phyloP scores from a whole-genome alignment of 176 grass and related monocot genomes.

The Chloris gayana region DNA sequence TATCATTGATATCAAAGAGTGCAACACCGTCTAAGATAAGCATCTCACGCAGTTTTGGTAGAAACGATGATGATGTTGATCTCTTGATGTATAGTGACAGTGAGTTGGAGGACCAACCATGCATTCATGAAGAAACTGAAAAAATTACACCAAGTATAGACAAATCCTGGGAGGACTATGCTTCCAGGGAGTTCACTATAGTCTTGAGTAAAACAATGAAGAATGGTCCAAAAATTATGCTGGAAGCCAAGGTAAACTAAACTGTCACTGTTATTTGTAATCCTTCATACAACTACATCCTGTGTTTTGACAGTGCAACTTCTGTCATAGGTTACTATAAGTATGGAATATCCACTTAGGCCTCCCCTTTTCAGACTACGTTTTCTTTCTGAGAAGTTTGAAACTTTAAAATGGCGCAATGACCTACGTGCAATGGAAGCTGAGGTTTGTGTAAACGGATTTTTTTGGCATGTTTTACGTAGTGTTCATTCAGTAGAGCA shows the following conservation, averaged over 20 bases:
- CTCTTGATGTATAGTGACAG: slow-evolving; percentile 79
- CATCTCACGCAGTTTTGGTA: slow-evolving; percentile 54
- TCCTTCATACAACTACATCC: slow-evolving; percentile 6
- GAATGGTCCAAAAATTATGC: slow-evolving; percentile 57
- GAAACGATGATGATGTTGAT: slow-evolving; percentile 76
- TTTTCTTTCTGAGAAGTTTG: slow-evolving; percentile 44
- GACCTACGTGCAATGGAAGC: slow-evolving; percentile 91
- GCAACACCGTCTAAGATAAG: slow-evolving; percentile 66
- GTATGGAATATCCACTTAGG: slow-evolving; percentile 93
- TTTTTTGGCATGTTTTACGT: not conserved
- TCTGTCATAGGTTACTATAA: slow-evolving; percentile 74
- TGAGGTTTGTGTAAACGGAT: slow-evolving; percentile 64
- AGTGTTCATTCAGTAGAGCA: not conserved
- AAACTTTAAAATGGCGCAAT: slow-evolving; percentile 73
- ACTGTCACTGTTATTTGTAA: not conserved
- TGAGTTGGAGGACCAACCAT: slow-evolving; percentile 63
- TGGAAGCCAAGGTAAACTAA: slow-evolving; percentile 87
- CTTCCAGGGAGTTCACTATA: slow-evolving; percentile 72
- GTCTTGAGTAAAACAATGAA: slow-evolving; percentile 63
- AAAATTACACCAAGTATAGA: slow-evolving; percentile 34
- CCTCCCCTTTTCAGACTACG: slow-evolving; percentile 71
- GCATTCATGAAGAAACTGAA: slow-evolving; percentile 54
- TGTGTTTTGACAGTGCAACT: slow-evolving; percentile 5
- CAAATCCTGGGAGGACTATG: slow-evolving; percentile 79
- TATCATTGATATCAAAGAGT: slow-evolving; percentile 88